phyloP scores from a whole-genome alignment of 208 protist genomes.

The Naegleria fowleri region DNA sequence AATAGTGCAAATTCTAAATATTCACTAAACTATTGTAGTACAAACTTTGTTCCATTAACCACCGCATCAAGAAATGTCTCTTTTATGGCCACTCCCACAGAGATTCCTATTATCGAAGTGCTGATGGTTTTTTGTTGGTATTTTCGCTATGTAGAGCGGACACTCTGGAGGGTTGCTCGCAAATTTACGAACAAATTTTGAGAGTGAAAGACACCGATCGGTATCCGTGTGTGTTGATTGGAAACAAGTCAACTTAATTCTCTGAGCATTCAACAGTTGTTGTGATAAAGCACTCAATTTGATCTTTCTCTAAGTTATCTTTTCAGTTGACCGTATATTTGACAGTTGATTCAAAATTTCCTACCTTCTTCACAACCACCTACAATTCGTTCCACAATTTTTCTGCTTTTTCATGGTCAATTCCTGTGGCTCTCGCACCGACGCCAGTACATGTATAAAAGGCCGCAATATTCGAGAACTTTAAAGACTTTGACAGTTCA shows the following conservation, averaged over 20 bases:
- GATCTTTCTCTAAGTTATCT: no score
- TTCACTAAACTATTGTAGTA: no score
- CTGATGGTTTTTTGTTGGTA: conserved; percentile 55
- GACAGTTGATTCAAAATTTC: no score
- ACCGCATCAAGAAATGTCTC: no score
- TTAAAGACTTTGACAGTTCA: neutral
- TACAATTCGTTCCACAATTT: neutral
- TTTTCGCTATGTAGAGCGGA: conserved; percentile 42
- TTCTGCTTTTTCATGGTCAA: neutral
- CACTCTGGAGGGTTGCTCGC: conserved; percentile 50
- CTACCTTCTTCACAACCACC: no score
- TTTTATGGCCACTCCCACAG: no score
- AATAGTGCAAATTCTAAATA: no score
- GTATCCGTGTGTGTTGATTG: conserved; percentile 19
- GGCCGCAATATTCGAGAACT: neutral
- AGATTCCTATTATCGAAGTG: neutral
- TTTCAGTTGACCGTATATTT: no score
- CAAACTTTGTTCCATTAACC: no score
- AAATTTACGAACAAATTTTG: conserved; percentile 31
- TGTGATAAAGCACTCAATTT: no score
- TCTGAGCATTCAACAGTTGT: no score
- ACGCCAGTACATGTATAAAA: neutral
- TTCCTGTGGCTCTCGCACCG: neutral
- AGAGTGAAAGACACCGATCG: neutral
- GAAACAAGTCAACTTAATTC: no score